Evolutionary conservation across 2,329 filamentous ascomycete genomes (phyloP).

Genomic region (Aphanoascus verrucosus): DNA sequence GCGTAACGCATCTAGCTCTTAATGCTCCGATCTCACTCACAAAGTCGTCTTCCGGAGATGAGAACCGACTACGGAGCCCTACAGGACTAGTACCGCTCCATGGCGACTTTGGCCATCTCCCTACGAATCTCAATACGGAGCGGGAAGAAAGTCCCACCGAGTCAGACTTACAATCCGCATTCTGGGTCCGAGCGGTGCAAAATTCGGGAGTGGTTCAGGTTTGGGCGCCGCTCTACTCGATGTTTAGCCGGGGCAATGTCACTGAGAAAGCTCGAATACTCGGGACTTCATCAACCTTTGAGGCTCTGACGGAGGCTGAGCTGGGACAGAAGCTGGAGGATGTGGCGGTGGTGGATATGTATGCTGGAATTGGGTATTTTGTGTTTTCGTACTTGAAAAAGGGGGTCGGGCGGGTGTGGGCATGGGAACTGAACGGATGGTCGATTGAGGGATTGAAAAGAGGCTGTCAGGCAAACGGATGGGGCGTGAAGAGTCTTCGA

Average conservation of each 20-base stretch:
- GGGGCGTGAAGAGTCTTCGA: conserved; percentile 48
- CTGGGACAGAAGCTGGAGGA: conserved; percentile 21
- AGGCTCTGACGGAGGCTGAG: conserved; percentile 23
- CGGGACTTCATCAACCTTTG: conserved; percentile 30
- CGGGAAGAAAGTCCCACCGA: conserved; percentile 23
- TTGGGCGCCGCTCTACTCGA: conserved; percentile 83
- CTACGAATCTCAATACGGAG: neutral
- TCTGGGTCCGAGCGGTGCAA: conserved; percentile 72
- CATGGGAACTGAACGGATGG: conserved; percentile 88
- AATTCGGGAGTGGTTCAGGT: conserved; percentile 67
- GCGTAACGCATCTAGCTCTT: conserved; percentile 47
- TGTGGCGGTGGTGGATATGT: conserved; percentile 58
- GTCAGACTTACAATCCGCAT: conserved; percentile 52
- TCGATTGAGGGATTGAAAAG: conserved; percentile 71
- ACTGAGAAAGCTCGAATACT: conserved; percentile 75
- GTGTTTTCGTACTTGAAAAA: conserved; percentile 68
- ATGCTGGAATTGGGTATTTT: conserved; percentile 91
- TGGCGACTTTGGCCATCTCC: conserved; percentile 59
- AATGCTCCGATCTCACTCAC: conserved; percentile 46
- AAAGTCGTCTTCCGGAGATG: conserved; percentile 26
- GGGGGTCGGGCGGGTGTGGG: conserved; percentile 59
- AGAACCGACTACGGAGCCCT: conserved; percentile 67
- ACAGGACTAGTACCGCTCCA: conserved; percentile 57
- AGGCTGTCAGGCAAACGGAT: conserved; percentile 61
- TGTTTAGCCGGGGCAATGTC: conserved; percentile 88